Evolutionary conservation across 805 yeast species (phyloP).

Genomic region (Metschnikowia borealis): DNA sequence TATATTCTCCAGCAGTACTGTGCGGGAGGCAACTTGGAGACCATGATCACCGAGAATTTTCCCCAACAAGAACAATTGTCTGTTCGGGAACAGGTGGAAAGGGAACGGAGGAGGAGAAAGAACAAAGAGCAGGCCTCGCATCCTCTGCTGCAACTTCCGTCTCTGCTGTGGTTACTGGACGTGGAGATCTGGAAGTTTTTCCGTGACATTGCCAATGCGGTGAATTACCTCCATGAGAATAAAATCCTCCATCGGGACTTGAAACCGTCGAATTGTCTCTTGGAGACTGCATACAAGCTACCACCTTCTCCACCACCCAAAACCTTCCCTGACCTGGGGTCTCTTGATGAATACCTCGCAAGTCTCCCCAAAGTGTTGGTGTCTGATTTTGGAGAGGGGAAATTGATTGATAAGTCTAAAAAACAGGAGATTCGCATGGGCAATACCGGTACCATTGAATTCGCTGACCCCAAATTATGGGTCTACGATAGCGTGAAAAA

Average conservation of each 20-base stretch:
- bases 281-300: slow-evolving; percentile 35
- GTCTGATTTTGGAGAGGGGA: slow-evolving; percentile 89
- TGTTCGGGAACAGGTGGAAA: slow-evolving; percentile 25
- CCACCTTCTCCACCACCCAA: not conserved
- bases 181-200: slow-evolving; percentile 67
- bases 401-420: slow-evolving; percentile 54
- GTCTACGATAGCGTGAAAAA: slow-evolving; percentile 20
- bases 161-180: slow-evolving; percentile 39
- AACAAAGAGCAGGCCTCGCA: not conserved
- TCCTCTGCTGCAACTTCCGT: not conserved
- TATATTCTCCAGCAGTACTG: slow-evolving; percentile 85
- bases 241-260: slow-evolving; percentile 85
- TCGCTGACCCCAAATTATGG: slow-evolving; percentile 81
- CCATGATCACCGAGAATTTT: slow-evolving; percentile 36
- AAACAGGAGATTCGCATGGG: slow-evolving; percentile 53
- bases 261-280: slow-evolving; percentile 82
- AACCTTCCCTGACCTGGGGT: not conserved
- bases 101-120: slow-evolving; percentile 25
- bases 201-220: slow-evolving; percentile 65
- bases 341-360: slow-evolving; percentile 17
- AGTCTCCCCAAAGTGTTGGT: slow-evolving; percentile 67
- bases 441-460: slow-evolving; percentile 83
- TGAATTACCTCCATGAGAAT: slow-evolving; percentile 63
- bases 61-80: slow-evolving; percentile 20
- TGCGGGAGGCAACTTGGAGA: slow-evolving; percentile 83